Evolutionary conservation across 345 rosid genomes (phyloP).

Genomic region (Boechera stricta): DNA sequence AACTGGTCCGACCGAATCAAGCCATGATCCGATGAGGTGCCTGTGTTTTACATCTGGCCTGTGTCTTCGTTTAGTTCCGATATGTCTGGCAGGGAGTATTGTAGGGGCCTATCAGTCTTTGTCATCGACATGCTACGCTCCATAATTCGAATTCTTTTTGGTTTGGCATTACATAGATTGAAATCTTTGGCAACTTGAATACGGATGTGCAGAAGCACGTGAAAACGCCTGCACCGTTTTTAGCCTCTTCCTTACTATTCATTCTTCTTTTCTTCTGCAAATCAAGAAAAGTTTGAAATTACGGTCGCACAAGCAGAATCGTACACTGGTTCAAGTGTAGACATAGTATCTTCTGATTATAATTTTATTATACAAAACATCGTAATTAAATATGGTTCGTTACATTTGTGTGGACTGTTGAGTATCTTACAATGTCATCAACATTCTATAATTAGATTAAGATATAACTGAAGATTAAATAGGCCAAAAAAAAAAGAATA

Average conservation of each 20-base stretch:
- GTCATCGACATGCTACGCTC: slow-evolving; percentile 12
- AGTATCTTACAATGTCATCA: slow-evolving; percentile 9
- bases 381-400: neutral
- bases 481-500: no score
- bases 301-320: neutral
- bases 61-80: neutral
- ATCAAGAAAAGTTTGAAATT: neutral
- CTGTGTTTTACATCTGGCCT: neutral
- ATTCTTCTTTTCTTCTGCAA: neutral
- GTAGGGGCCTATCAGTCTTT: neutral
- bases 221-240: neutral
- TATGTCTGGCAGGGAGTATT: no score
- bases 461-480: neutral
- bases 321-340: neutral
- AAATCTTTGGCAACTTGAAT: neutral
- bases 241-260: slow-evolving; percentile 1
- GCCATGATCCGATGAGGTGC: neutral
- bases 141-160: neutral
- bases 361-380: neutral
- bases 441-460: neutral
- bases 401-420: neutral
- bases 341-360: neutral
- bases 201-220: slow-evolving; percentile 15
- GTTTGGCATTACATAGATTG: slow-evolving; percentile 1
- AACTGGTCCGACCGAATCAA: neutral